Percentiles rank a stretch among this genome's conserved stretches.
Evolutionary conservation across 768 basidiomycete species (phyloP).

Genomic region (Pholiota microspora): DNA sequence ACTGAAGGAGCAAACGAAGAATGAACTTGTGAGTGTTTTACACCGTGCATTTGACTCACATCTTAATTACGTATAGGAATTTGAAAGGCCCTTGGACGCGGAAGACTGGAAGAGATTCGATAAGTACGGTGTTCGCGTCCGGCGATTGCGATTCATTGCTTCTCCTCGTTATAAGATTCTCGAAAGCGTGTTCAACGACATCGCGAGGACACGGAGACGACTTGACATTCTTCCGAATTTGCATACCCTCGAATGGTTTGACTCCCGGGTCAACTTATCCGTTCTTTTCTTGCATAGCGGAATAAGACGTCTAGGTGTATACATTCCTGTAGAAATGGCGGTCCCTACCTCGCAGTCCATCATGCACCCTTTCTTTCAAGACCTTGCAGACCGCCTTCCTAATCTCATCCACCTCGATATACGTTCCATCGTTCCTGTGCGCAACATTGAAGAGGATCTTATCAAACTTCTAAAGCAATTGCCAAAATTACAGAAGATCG

Average conservation of each 20-base stretch:
- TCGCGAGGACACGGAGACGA: constrained; percentile 53
- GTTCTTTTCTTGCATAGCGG: constrained; percentile 59
- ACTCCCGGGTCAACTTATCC: constrained; percentile 22
- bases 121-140: constrained; percentile 51
- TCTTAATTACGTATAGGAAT: constrained; percentile 30
- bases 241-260: constrained; percentile 48
- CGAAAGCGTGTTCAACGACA: constrained; percentile 46
- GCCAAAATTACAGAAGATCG: constrained; percentile 43
- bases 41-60: background rate
- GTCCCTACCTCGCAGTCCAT: constrained; percentile 14
- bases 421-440: constrained; percentile 38
- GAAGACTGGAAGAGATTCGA: constrained; percentile 56
- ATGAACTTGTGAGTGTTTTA: constrained; percentile 28
- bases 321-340: constrained; percentile 22
- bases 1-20: constrained; percentile 21
- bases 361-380: constrained; percentile 32
- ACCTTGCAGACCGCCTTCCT: constrained; percentile 50
- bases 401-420: constrained; percentile 46
- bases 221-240: constrained; percentile 56
- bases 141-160: constrained; percentile 28
- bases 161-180: constrained; percentile 24
- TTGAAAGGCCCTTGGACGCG: constrained; percentile 38
- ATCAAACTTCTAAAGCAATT: constrained; percentile 37
- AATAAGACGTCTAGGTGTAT: constrained; percentile 36
- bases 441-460: constrained; percentile 38